Evolutionary conservation across 2,329 filamentous ascomycete genomes (phyloP).

Genomic region (Botrytis fabae): DNA sequence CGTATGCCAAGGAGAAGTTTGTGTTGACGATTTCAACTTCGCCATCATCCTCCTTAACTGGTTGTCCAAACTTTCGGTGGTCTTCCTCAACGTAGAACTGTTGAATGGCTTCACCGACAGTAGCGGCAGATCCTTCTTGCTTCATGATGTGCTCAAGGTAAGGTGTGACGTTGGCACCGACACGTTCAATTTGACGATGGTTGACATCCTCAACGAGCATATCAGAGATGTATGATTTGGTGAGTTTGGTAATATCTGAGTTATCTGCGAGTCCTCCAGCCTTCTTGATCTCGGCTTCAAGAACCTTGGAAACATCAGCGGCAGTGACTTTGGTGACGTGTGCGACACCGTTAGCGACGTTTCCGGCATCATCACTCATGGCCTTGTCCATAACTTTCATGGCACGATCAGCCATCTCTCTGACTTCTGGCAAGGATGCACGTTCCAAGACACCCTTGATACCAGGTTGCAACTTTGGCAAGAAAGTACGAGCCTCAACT

Average conservation of each 20-base stretch:
- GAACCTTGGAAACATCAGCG: constrained; percentile 71
- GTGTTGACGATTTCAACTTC: constrained; percentile 97
- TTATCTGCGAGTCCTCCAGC: constrained; percentile 62
- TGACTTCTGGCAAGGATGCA: constrained; percentile 90
- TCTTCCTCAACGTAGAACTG: constrained; percentile 80
- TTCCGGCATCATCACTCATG: constrained; percentile 71
- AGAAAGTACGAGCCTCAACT: constrained; percentile 88
- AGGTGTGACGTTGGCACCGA: constrained; percentile 66
- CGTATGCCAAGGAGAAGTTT: constrained; percentile 95
- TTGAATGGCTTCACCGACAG: constrained; percentile 73
- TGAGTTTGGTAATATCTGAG: constrained; percentile 64
- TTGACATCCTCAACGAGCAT: constrained; percentile 90
- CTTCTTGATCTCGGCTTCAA: constrained; percentile 76
- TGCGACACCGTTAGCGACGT: constrained; percentile 48
- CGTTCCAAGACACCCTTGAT: constrained; percentile 85
- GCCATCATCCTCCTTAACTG: constrained; percentile 84
- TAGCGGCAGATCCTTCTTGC: constrained; percentile 57
- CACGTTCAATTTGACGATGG: constrained; percentile 73
- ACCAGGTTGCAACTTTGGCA: constrained; percentile 92
- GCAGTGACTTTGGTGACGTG: constrained; percentile 59
- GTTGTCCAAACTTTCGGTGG: constrained; percentile 79
- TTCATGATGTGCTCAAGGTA: constrained; percentile 74
- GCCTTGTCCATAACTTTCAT: constrained; percentile 88
- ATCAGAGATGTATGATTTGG: constrained; percentile 72
- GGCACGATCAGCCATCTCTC: constrained; percentile 82